Evolutionary conservation across 148 eudicot genomes (phyloP).

Genomic region (Cornus kousa): DNA sequence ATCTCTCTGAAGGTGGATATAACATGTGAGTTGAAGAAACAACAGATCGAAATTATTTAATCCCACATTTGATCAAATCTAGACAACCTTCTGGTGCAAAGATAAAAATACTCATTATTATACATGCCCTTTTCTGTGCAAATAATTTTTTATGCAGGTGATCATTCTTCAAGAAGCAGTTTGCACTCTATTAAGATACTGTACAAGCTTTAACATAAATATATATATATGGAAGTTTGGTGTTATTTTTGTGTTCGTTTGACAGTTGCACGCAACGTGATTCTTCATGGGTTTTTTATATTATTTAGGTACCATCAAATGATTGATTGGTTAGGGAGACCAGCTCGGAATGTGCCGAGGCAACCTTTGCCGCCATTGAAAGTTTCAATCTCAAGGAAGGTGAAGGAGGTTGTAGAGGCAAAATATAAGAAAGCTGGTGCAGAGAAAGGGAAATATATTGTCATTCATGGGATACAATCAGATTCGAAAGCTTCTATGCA

Average conservation of each 20-base stretch:
- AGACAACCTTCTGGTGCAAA: neutral
- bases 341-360: slow-evolving; percentile 53
- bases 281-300: neutral
- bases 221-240: neutral
- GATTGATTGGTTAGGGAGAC: slow-evolving; percentile 85
- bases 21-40: slow-evolving; percentile 50
- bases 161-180: no score
- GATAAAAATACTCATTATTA: no score
- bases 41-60: neutral
- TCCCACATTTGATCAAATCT: neutral
- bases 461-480: slow-evolving; percentile 77
- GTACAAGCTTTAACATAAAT: neutral
- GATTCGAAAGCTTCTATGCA: slow-evolving; percentile 95
- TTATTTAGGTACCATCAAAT: slow-evolving; percentile 71
- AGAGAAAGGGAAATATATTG: slow-evolving; percentile 76
- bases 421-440: slow-evolving; percentile 74
- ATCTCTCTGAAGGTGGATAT: slow-evolving; percentile 84
- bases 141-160: no score
- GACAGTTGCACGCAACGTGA: neutral
- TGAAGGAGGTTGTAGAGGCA: slow-evolving; percentile 68
- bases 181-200: no score
- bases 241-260: neutral
- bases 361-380: slow-evolving; percentile 62
- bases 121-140: no score
- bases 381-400: slow-evolving; percentile 67